phyloP scores from a whole-genome alignment of 2,329 filamentous ascomycete genomes.

The Tolypocladium sp. region DNA sequence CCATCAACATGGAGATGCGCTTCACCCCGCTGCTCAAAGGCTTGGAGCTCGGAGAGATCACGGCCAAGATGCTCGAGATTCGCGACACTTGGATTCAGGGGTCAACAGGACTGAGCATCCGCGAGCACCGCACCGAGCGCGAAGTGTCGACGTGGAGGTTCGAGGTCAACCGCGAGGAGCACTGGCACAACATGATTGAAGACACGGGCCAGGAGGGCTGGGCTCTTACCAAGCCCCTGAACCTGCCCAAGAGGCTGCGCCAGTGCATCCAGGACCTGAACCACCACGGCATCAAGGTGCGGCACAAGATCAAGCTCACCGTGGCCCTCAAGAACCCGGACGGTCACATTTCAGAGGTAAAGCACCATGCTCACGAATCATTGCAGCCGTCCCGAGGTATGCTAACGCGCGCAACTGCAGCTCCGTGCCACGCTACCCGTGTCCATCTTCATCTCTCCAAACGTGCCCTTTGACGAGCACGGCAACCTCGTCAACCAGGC shows the following conservation, averaged over 20 bases:
- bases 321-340: slow-evolving; percentile 91
- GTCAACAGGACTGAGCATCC: slow-evolving; percentile 34
- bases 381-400: background rate
- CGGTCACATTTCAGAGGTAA: slow-evolving; percentile 82
- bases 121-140: slow-evolving; percentile 53
- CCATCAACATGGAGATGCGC: slow-evolving; percentile 73
- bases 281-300: slow-evolving; percentile 78
- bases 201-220: slow-evolving; percentile 60
- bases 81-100: slow-evolving; percentile 55
- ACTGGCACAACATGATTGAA: slow-evolving; percentile 62
- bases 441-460: slow-evolving; percentile 91
- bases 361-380: slow-evolving; percentile 10
- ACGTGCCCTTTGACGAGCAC: slow-evolving; percentile 78
- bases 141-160: slow-evolving; percentile 54
- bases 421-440: slow-evolving; percentile 84
- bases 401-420: slow-evolving; percentile 24
- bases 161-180: slow-evolving; percentile 44
- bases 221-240: slow-evolving; percentile 50
- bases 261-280: slow-evolving; percentile 86
- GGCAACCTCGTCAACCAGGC: slow-evolving; percentile 64
- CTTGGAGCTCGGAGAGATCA: slow-evolving; percentile 73
- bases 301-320: slow-evolving; percentile 86
- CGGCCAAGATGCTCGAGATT: slow-evolving; percentile 69
- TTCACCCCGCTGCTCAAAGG: slow-evolving; percentile 86
- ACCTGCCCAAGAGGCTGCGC: slow-evolving; percentile 72